Base-by-base conservation (phyloP, 78 protist genomes). In the Mastigamoeba balamuthi region DNA sequence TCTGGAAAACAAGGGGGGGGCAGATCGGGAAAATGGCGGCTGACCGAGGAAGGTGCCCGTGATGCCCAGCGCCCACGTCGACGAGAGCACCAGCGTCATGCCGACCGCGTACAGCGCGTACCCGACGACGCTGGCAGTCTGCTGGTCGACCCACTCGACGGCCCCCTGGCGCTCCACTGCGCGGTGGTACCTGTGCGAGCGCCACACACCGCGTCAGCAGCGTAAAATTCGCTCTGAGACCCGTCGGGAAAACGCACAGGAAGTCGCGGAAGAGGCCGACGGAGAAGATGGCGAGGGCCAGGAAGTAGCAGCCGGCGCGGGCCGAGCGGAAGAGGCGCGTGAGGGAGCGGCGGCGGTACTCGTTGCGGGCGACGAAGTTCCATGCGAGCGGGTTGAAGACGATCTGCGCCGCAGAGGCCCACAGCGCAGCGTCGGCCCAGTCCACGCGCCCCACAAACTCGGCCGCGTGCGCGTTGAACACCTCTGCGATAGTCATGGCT, bases 11-110 rank as follows among this genome's bases (percentile, higher is more conserved):
- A n/a, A n/a, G n/a, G 10, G 25, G 1, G 17, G 9, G 25, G 1
- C 2, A 1, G 42, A 5, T 0, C 30, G 28, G 7, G 5, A 0
- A 2, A 2, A 1, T 0, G 9, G 37, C 29, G 25, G 4, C 65
- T 1, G 6, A 72, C 58, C 89, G 5, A 81, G 72, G 75, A 43
- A 81, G 36, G 89, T 81, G 7, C 90, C 90, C 6, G 84, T 81
- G 70, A 85, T 7, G 25, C 90, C 90, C 30, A 85, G 81, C 10
- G 44, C 58, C 25, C 6, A 33, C 29, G 35, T 10, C 33, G 83
- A n/a, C 30, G 76, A 1, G 25, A 44, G 41, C 25, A 75, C 86
- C 7, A 85, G 30, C n/a, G 67, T 48, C 3, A 17, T 1, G 33
- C 86, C 90, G 4, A 4, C 7, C 25, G 6, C 52, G 5, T 33